A percentile compares a stretch with the other conserved stretches of the same genome.
Conservation (phyloP, 2,329 filamentous ascomycete species). For the Berkeleyomyces rouxiae region DNA sequence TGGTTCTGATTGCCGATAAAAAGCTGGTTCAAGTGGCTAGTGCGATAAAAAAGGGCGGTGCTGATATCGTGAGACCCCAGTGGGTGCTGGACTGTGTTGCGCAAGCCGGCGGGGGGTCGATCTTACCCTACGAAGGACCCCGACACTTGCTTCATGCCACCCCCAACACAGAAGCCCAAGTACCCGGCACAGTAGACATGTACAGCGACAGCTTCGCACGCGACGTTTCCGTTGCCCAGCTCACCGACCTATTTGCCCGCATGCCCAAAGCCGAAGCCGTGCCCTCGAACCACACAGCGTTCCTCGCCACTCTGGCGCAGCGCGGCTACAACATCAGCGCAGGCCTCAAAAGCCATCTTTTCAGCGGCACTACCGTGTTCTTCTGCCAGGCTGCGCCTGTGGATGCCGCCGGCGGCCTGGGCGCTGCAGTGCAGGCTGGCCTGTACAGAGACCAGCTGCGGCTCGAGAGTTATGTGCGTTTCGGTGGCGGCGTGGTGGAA, state of each 20-base stretch:
- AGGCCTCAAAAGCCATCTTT: slow-evolving; percentile 34
- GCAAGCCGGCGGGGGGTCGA: slow-evolving; percentile 36
- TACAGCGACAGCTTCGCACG: slow-evolving; percentile 74
- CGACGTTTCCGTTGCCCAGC: slow-evolving; percentile 45
- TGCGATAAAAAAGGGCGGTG: slow-evolving; percentile 52
- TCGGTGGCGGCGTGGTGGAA: slow-evolving; percentile 48
- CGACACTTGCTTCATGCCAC: slow-evolving; percentile 53
- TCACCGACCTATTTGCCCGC: slow-evolving; percentile 32
- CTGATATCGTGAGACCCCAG: slow-evolving; percentile 57
- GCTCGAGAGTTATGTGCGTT: slow-evolving; percentile 43
- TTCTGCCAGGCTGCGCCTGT: slow-evolving; percentile 20
- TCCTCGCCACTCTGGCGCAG: slow-evolving; percentile 39
- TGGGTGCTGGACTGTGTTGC: slow-evolving; percentile 77
- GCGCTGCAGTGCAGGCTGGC: slow-evolving; percentile 20
- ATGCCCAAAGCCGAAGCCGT: slow-evolving; percentile 33
- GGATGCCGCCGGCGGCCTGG: not conserved
- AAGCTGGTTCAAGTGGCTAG: slow-evolving; percentile 68
- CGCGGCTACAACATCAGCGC: slow-evolving; percentile 35
- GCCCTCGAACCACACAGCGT: slow-evolving; percentile 26
- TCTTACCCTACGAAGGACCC: slow-evolving; percentile 43
- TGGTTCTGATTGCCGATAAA: slow-evolving; percentile 65
- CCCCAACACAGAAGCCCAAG: slow-evolving; percentile 35
- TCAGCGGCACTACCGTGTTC: slow-evolving; percentile 29
- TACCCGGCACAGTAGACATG: slow-evolving; percentile 46
- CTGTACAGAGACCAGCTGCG: slow-evolving; percentile 20